Evolutionary conservation across 192 early-diverging fungal genomes (phyloP).

Genomic region (Powellomyces hirtus): DNA sequence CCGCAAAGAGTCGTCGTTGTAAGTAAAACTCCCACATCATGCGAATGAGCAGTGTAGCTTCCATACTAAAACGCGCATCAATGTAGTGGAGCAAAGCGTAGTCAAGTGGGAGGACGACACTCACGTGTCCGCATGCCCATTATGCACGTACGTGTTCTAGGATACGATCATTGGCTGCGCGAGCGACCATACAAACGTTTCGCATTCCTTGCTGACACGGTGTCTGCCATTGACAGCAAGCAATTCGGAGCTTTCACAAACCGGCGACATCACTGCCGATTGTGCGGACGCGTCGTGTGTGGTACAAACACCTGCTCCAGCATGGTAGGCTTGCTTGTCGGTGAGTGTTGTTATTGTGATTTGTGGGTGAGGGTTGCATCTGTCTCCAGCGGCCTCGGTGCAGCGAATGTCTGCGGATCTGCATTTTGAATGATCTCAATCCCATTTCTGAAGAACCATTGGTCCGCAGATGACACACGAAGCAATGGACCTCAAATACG

Average conservation of each 20-base stretch:
- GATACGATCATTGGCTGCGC: no score
- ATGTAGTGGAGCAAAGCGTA: constrained; percentile 42
- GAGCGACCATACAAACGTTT: no score
- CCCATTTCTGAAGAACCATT: no score
- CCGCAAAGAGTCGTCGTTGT: neutral
- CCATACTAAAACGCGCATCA: neutral
- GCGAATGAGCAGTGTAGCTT: neutral
- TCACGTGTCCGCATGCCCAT: constrained; percentile 35
- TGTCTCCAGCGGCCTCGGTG: no score
- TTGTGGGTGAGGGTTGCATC: no score
- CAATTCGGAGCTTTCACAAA: constrained; percentile 34
- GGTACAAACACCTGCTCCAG: constrained; percentile 26
- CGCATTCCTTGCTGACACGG: no score
- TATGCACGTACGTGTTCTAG: no score
- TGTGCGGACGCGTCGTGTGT: constrained; percentile 52
- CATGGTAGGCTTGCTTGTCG: neutral
- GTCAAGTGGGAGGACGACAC: constrained; percentile 51
- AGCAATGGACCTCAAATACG: constrained; percentile 13
- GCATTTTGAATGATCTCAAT: no score
- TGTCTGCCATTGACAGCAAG: no score
- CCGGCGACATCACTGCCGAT: constrained; percentile 53
- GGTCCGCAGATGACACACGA: neutral
- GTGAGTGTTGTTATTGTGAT: neutral
- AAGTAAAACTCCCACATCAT: neutral
- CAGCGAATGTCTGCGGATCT: no score